Conservation (phyloP, 352 stramenopile genomes). For the Blastocystis sp. region DNA sequence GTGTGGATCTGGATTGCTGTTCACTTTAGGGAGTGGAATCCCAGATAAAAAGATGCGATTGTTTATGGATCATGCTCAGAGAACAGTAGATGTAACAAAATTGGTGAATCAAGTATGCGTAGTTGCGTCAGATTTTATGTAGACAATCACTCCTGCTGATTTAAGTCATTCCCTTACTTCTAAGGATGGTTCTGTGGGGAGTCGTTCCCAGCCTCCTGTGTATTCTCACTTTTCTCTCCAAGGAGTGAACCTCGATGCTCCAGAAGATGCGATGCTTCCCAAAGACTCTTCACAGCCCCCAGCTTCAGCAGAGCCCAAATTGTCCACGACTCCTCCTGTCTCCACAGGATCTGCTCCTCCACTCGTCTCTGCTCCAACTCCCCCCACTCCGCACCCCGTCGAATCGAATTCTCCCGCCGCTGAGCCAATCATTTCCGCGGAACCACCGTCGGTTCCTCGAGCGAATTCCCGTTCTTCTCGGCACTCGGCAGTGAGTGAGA, state of each 20-base stretch:
- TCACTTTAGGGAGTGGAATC: conserved; percentile 11
- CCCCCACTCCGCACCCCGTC: background rate
- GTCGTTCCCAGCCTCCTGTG: background rate
- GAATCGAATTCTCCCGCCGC: background rate
- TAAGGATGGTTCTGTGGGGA: background rate
- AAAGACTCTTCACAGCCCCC: background rate
- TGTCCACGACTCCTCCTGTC: background rate
- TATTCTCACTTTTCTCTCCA: background rate
- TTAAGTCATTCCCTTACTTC: background rate
- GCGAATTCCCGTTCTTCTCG: background rate
- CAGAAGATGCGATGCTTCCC: background rate
- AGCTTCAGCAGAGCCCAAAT: background rate
- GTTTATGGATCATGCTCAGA: conserved; percentile 53
- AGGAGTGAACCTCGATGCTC: background rate
- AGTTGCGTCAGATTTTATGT: background rate
- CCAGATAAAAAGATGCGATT: conserved; percentile 16
- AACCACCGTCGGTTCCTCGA: background rate
- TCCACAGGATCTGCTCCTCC: background rate
- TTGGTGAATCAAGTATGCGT: background rate
- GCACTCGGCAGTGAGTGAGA: background rate
- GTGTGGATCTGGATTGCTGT: background rate
- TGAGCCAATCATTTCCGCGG: background rate
- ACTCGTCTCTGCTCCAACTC: background rate
- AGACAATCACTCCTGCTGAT: background rate
- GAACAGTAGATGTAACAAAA: conserved; percentile 34